Base-by-base conservation (phyloP, 192 early-diverging fungal species). In the Coemansia biformis region DNA sequence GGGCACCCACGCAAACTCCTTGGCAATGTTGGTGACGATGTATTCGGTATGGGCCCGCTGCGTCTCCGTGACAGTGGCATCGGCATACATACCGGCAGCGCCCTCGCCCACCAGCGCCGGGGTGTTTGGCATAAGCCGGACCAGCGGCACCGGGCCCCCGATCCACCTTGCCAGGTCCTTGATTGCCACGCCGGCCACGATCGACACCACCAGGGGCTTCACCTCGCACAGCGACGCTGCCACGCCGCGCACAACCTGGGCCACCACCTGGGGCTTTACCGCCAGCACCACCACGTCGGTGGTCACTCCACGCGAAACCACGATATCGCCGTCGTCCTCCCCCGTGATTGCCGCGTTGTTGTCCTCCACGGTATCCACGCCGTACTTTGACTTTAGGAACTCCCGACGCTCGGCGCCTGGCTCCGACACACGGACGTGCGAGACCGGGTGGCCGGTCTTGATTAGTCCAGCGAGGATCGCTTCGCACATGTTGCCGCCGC, bases 101-200 rank as follows among this genome's bases (percentile, higher is more conserved):
- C 93, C 93, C 61, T 93, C 86, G 33, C 72, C 72, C 1, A 92
- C 83, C 8, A 96, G 64, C 4, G 93, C 84, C 21, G 93, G 93
- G n/a, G 93, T 96, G 54, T 96, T 96, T 54, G 93, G 93, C 93
- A 96, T 96, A 44, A 81, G 83, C 14, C 91, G 59, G 19, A 96
- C 88, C 18, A 96, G 54, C 12, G 81, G 63, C 19, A 79, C 73
- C 11, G 30, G 55, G 16, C 62, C 40, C 26, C 46, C 36, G 57
- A 90, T 76, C 87, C 91, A 96, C 16, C 79, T 76, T 28, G 66
- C 55, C 43, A 96, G 79, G 50, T 92, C 90, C 21, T 52, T 57
- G 16, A 83, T 72, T 17, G 79, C 75, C 46, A 96, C 89, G 3
- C 93, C 93, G 0, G 93, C 93, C 9, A 87, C 91, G 54, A 96